A percentile compares a stretch with the other conserved stretches of the same genome.
Evolutionary conservation across 2,329 filamentous ascomycete species (phyloP).

Genomic region (Phoma sp.): DNA sequence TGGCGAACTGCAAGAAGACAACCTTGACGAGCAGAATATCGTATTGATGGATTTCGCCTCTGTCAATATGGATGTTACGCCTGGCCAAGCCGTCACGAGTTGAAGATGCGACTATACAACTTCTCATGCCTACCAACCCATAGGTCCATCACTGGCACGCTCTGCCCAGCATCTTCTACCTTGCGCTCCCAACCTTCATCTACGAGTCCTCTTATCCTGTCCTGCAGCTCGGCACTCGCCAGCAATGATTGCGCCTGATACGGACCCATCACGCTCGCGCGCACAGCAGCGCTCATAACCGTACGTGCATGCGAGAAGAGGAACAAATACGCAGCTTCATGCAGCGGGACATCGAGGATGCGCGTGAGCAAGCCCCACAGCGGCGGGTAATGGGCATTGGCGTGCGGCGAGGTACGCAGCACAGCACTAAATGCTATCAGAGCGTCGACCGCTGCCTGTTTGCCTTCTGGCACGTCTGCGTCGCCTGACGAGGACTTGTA

Average conservation of each 20-base stretch:
- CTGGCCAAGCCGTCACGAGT: slow-evolving; percentile 64
- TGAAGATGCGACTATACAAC: slow-evolving; percentile 86
- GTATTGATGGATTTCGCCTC: too few species aligned
- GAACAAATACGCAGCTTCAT: slow-evolving; percentile 76
- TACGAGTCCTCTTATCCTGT: slow-evolving; percentile 65
- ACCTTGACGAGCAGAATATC: neutral
- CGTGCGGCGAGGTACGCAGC: slow-evolving; percentile 37
- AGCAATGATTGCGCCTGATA: slow-evolving; percentile 80
- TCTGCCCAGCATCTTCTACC: slow-evolving; percentile 75
- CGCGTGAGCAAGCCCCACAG: slow-evolving; percentile 72
- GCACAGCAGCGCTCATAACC: slow-evolving; percentile 76
- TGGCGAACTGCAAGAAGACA: neutral
- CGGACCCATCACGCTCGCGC: slow-evolving; percentile 79
- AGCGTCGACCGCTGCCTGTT: slow-evolving; percentile 27
- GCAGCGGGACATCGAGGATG: slow-evolving; percentile 66
- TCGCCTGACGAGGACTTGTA: slow-evolving; percentile 17
- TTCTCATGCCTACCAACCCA: slow-evolving; percentile 86
- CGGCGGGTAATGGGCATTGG: slow-evolving; percentile 71
- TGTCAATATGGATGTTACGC: neutral
- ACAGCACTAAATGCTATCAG: slow-evolving; percentile 39
- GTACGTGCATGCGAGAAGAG: slow-evolving; percentile 79
- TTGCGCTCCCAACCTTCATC: slow-evolving; percentile 65
- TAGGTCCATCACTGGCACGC: slow-evolving; percentile 78
- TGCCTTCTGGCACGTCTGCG: neutral
- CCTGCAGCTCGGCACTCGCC: slow-evolving; percentile 66